Conservation (phyloP, 768 basidiomycete genomes). For the Suillus discolor region DNA sequence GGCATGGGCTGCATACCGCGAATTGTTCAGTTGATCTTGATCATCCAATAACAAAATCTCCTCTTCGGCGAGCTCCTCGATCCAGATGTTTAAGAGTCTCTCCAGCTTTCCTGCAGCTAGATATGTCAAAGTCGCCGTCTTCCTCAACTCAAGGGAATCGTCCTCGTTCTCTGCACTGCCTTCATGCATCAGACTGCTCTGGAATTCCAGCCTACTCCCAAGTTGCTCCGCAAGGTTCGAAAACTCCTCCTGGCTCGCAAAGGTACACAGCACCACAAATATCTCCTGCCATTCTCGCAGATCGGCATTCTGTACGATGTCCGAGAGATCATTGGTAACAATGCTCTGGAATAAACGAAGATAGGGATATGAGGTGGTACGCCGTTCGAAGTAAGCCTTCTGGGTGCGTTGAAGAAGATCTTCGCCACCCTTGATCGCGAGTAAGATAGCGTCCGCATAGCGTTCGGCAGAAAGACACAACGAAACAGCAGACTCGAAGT, state of each 20-base stretch:
- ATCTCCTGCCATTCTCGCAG: slow-evolving; percentile 94
- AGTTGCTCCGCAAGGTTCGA: slow-evolving; percentile 87
- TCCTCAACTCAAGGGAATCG: slow-evolving; percentile 55
- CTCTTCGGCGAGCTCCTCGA: slow-evolving; percentile 86
- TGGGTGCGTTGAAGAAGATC: slow-evolving; percentile 88
- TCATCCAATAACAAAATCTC: slow-evolving; percentile 55
- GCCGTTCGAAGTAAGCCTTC: slow-evolving; percentile 89
- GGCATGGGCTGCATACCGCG: slow-evolving; percentile 78
- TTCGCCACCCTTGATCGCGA: slow-evolving; percentile 88
- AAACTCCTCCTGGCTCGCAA: slow-evolving; percentile 85
- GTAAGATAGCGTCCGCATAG: slow-evolving; percentile 92
- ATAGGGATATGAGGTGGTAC: slow-evolving; percentile 77
- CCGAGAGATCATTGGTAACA: slow-evolving; percentile 87
- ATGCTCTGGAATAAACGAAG: slow-evolving; percentile 94
- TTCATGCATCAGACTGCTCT: slow-evolving; percentile 59
- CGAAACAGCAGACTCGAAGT: slow-evolving; percentile 90
- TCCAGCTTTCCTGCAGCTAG: slow-evolving; percentile 90
- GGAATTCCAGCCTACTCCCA: slow-evolving; percentile 87
- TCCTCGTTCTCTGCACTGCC: slow-evolving; percentile 41
- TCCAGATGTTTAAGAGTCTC: slow-evolving; percentile 88
- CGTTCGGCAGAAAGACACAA: slow-evolving; percentile 87
- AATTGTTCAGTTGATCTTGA: slow-evolving; percentile 42
- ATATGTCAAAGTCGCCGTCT: slow-evolving; percentile 91
- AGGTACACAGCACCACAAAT: slow-evolving; percentile 95
- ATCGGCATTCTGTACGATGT: slow-evolving; percentile 96